Conservation (phyloP, 73 alveolate genomes). For the Breviolum minutum region DNA sequence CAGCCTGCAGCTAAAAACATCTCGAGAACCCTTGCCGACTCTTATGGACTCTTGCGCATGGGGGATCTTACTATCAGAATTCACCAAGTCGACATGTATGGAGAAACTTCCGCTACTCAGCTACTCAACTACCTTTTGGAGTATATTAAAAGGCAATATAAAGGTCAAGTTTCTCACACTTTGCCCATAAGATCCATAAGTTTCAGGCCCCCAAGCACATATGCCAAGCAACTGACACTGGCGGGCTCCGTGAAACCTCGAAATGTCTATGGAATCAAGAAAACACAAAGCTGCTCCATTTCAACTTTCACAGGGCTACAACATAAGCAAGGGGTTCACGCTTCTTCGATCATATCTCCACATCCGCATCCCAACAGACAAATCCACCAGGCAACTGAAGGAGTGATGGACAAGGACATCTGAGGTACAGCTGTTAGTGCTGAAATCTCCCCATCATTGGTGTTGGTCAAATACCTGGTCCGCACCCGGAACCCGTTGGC, state of each 20-base stretch:
- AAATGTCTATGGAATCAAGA: too few relatives aligned
- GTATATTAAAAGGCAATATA: too few relatives aligned
- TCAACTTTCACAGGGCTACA: too few relatives aligned
- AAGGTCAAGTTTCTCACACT: too few relatives aligned
- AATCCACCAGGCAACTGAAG: background rate
- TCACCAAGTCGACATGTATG: too few relatives aligned
- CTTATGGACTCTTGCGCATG: too few relatives aligned
- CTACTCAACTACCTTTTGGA: too few relatives aligned
- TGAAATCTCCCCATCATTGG: constrained; percentile 62
- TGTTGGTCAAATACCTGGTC: constrained; percentile 49
- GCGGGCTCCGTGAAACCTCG: constrained; percentile 9
- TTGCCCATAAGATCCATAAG: too few relatives aligned
- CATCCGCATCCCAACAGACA: background rate
- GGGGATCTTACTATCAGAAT: too few relatives aligned
- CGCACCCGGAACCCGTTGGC: background rate
- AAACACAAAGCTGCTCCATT: background rate
- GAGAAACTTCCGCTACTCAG: too few relatives aligned
- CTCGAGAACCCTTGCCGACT: background rate
- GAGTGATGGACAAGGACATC: constrained; percentile 34
- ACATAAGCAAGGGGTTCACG: too few relatives aligned
- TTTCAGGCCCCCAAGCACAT: background rate
- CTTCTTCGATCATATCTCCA: background rate
- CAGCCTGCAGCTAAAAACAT: background rate
- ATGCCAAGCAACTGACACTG: background rate
- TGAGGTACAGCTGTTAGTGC: constrained; percentile 22